A percentile compares a stretch with the other conserved stretches of the same genome.
Conservation (phyloP, 805 yeast genomes). For the Yarrowia osloensis region DNA sequence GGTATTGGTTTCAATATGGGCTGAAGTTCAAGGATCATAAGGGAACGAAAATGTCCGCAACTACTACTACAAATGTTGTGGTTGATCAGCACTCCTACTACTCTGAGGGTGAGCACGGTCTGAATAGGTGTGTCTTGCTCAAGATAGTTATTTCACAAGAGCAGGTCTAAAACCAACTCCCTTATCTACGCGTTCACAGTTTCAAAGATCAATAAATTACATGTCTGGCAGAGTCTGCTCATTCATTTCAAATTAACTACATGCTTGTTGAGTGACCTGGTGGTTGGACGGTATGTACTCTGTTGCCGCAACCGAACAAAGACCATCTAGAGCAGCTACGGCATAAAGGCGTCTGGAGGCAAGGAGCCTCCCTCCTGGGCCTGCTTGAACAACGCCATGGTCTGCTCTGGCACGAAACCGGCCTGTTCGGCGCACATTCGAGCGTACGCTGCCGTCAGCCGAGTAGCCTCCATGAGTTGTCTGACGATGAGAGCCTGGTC, state of each 20-base stretch:
- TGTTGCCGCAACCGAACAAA: no score
- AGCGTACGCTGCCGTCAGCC: constrained; percentile 75
- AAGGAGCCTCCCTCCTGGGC: constrained; percentile 55
- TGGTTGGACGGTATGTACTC: neutral
- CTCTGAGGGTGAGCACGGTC: no score
- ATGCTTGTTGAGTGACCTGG: neutral
- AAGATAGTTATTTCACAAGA: no score
- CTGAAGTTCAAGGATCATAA: no score
- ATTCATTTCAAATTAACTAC: neutral
- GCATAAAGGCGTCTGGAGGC: constrained; percentile 54
- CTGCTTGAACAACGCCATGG: constrained; percentile 68
- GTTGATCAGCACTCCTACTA: no score
- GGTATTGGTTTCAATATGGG: no score
- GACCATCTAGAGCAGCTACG: no score
- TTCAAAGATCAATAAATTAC: neutral
- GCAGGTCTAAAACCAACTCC: neutral
- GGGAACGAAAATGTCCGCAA: no score
- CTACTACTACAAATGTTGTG: no score
- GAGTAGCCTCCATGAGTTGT: constrained; percentile 69
- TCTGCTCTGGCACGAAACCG: constrained; percentile 73
- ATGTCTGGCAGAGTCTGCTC: neutral
- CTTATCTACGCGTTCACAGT: no score
- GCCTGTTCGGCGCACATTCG: constrained; percentile 85
- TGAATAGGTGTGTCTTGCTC: no score
- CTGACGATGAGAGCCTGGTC: constrained; percentile 65